Evolutionary conservation across 345 rosid species (phyloP), one percentile per base, ranked within the genome.

Genomic region (Eucalyptus caleyi): DNA sequence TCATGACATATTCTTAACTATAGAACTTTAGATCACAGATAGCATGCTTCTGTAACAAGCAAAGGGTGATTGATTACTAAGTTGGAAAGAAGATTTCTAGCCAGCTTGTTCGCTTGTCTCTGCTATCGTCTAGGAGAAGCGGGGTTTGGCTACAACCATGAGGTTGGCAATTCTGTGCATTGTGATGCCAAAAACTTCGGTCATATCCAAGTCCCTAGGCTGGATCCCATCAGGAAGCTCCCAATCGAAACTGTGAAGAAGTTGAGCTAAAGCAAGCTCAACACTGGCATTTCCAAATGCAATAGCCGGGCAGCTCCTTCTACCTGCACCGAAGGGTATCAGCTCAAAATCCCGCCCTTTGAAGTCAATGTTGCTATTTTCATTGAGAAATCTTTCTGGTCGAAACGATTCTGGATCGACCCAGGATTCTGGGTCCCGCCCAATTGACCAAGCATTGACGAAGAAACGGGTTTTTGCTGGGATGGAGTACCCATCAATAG

Each of bases 241-340:
- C 96, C 96, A 95, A 49, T 95, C 94, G 37, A 95, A 94, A 90
- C 91, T 92, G 90, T 94, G 92, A 77, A 94, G 95, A 42, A 95
- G 94, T 87, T 94, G 93, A 87, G 95, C 92, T 47, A 94, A 90
- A 53, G 94, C 95, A n/a, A 94, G 91, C 87, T 95, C 95, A 1
- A 95, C 91, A 7, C 82, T 88, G 62, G 94, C 94, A 34, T 90
- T 86, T 53, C 93, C 95, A 87, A 95, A 91, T 3, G 91, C 15
- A 77, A 94, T 89, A 34, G 92, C 96, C 1, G 95, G 96, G 88
- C 95, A 95, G 37, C 62, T 92, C 90, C 95, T 93, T 80, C 95
- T 83, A 54, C 96, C 96, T 8, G 94, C 92, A 6, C 96, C 95
- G 81, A 94, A 94, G 15, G 96, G 96, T 89, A 94, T 90, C 50